A percentile compares a stretch with the other conserved stretches of the same genome.
Conservation (phyloP, 139 green algal genomes). For the Picochlorum sp. region DNA sequence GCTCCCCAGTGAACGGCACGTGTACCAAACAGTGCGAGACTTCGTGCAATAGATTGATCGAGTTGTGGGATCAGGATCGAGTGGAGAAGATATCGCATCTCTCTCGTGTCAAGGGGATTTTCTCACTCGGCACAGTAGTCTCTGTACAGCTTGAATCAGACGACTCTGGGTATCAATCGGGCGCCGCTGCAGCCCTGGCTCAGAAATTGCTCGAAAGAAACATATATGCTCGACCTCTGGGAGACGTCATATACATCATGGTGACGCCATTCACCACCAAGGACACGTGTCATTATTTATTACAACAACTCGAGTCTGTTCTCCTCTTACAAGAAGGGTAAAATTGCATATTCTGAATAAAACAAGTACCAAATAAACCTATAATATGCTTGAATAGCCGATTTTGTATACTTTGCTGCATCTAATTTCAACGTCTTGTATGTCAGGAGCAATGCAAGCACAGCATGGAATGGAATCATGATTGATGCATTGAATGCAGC, state of each 20-base stretch:
- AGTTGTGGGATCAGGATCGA: conserved; percentile 45
- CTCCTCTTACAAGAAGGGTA: conserved; percentile 69
- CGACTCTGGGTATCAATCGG: conserved; percentile 39
- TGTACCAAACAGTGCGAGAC: not conserved
- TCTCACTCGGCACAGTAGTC: conserved; percentile 74
- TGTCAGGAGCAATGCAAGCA: conserved; percentile 61
- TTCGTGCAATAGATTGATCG: conserved; percentile 29
- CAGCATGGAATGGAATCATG: conserved; percentile 74
- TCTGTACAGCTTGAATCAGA: conserved; percentile 61
- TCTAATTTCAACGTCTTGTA: conserved; percentile 48
- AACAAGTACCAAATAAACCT: conserved; percentile 94
- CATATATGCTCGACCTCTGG: conserved; percentile 80
- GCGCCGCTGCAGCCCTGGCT: conserved; percentile 37
- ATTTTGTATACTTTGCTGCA: conserved; percentile 45
- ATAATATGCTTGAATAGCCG: conserved; percentile 73
- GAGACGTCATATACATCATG: conserved; percentile 90
- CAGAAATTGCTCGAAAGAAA: conserved; percentile 28
- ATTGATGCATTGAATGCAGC: conserved; percentile 54
- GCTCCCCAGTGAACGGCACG: not conserved
- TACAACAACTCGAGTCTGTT: conserved; percentile 10
- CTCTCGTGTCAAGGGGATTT: conserved; percentile 41
- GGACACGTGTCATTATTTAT: conserved; percentile 39
- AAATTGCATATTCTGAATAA: conserved; percentile 87
- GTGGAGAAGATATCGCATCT: conserved; percentile 51
- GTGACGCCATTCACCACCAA: conserved; percentile 57